Percentiles rank a stretch among this genome's conserved stretches.
These are phyloP conservation scores for Epichloe elymi DNA, from an alignment of 2,329 filamentous ascomycete species.

Conservation along the genomic window DNA sequence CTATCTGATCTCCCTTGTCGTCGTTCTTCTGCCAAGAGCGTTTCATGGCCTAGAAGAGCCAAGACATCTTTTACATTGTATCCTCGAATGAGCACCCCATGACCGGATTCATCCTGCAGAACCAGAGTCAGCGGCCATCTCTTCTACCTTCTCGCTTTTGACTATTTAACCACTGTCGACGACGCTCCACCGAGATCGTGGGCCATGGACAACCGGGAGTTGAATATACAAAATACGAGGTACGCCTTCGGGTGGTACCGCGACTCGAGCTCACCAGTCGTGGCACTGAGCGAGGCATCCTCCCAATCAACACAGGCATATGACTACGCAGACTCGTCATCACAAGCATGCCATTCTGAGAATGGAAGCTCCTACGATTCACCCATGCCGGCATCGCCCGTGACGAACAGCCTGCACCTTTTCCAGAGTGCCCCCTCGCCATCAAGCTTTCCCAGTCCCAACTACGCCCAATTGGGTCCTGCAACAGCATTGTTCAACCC, in stretches of 20 bases:
- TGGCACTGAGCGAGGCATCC: constrained; percentile 1
- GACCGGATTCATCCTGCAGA: neutral
- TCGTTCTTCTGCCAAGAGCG: neutral
- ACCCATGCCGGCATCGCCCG: neutral
- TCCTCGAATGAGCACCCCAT: neutral
- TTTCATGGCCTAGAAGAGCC: too few species aligned
- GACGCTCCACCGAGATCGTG: neutral
- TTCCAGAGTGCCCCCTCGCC: constrained; percentile 3
- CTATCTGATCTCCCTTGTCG: neutral
- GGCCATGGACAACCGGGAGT: neutral
- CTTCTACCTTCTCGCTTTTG: neutral
- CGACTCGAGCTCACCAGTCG: neutral
- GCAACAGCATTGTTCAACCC: constrained; percentile 6
- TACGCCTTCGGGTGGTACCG: neutral
- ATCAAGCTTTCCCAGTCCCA: constrained; percentile 1
- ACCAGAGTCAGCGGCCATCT: neutral
- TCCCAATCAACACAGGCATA: neutral
- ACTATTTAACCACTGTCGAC: neutral
- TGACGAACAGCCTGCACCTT: neutral
- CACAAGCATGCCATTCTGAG: constrained; percentile 3
- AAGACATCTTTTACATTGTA: neutral
- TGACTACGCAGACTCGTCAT: constrained; percentile 1
- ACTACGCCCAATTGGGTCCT: constrained; percentile 3
- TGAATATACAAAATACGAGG: neutral
- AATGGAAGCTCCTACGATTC: neutral